Conservation (phyloP, 495 filamentous ascomycete genomes). For the Astrothelium macrocarpum region DNA sequence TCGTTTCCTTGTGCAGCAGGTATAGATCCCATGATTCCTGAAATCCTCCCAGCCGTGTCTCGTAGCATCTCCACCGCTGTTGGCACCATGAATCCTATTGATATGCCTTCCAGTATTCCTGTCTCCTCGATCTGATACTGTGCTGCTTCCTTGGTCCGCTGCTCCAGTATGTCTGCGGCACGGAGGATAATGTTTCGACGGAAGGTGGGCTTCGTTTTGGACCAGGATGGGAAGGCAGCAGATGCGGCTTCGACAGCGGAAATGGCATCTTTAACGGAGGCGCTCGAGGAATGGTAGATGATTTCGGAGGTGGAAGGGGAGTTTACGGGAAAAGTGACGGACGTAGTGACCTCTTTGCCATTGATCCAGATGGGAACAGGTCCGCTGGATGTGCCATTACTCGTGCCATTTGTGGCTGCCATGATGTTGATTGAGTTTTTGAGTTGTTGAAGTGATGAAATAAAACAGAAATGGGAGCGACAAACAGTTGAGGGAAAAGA, state of each 20-base stretch:
- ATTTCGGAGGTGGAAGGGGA: conserved; percentile 54
- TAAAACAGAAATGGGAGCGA: not conserved
- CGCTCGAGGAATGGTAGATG: conserved; percentile 52
- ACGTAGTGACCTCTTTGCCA: conserved; percentile 52
- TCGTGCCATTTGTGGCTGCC: conserved; percentile 8
- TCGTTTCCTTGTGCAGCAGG: conserved; percentile 47
- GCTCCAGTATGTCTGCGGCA: conserved; percentile 57
- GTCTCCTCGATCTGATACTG: conserved; percentile 61
- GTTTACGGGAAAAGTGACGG: conserved; percentile 55
- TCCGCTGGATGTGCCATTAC: conserved; percentile 7
- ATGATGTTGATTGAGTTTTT: not conserved
- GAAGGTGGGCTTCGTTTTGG: conserved; percentile 45
- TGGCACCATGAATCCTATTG: conserved; percentile 47
- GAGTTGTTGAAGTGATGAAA: not conserved
- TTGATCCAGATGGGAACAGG: conserved; percentile 63
- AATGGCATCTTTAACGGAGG: conserved; percentile 51
- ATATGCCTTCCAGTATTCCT: conserved; percentile 38
- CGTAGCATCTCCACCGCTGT: conserved; percentile 49
- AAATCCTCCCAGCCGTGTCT: conserved; percentile 62
- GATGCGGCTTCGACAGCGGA: conserved; percentile 55
- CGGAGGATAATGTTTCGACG: conserved; percentile 65
- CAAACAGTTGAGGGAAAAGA: not conserved
- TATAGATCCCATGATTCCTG: conserved; percentile 49
- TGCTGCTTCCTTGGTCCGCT: conserved; percentile 52
- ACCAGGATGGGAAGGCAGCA: conserved; percentile 64